Evolutionary conservation across 2,329 filamentous ascomycete species (phyloP), one percentile per base, ranked within the genome.

Genomic region (Cytospora piceae): DNA sequence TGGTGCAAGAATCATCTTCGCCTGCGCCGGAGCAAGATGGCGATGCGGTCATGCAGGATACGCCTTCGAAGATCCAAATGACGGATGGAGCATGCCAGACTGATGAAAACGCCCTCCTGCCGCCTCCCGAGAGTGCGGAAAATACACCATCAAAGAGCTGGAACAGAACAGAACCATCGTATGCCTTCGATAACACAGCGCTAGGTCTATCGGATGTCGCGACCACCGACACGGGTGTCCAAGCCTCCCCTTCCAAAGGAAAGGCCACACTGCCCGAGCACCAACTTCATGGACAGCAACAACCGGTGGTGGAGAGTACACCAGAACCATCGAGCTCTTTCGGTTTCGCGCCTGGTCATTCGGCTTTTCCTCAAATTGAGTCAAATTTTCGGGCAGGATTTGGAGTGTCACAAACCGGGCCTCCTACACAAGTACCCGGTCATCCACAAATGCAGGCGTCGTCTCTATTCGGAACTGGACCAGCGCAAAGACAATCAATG

Each of bases 51-150:
- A 66, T 67, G 29, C 51, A 65, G 20, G 49, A 61, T 31, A 65
- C 70, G 22, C 71, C 66, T 8, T 46, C 71, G 2, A 72, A 67
- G 8, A 68, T 72, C 0, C 62, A 65, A 15, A 76, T 73, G 74
- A 62, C 69, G 20, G 74, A 77, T 52, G 74, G 73, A 29, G 73
- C 69, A 11, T 71, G 70, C 34, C 77, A 78, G 65, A 76, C 75
- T 0, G 58, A 71, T 34, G 73, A 74, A 57, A 34, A 67, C 15
- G 71, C 72, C 12, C 55, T 69, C 2, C 58, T 69, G 29, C 68
- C 68, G 4, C 46, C 59, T 9, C 54, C 65, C 22, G 39, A 59
- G 34, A 61, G 53, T 12, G 32, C n/a, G 55, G 32, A 29, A 49
- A 60, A 61, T 4, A 66, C 63, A 15, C 63, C 66, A 6, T 46